These are phyloP conservation scores for Waltergamsia citrina DNA, from an alignment of 2,329 filamentous ascomycete species.

Conservation along the genomic window DNA sequence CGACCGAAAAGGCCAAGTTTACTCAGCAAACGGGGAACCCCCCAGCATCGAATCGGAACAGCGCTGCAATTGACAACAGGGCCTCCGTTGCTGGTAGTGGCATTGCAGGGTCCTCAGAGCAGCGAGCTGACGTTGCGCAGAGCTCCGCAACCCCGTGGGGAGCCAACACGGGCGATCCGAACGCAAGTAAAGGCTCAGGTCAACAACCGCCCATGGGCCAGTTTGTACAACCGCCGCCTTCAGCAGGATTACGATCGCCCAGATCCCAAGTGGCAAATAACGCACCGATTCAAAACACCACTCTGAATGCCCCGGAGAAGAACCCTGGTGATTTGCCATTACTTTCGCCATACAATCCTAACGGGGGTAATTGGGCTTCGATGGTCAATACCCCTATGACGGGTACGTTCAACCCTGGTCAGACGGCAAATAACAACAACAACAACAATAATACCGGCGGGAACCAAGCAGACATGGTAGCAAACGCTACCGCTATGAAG, in stretches of 20 bases:
- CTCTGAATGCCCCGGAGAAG: slow-evolving; percentile 61
- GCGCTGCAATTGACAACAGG: slow-evolving; percentile 67
- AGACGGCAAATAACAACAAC: slow-evolving; percentile 19
- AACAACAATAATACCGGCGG: slow-evolving; percentile 38
- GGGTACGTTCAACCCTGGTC: slow-evolving; percentile 54
- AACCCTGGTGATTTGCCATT: slow-evolving; percentile 65
- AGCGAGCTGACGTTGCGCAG: slow-evolving; percentile 15
- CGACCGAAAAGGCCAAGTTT: slow-evolving; percentile 95
- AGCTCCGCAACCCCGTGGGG: slow-evolving; percentile 66
- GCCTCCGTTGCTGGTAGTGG: slow-evolving; percentile 65
- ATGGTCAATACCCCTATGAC: slow-evolving; percentile 98
- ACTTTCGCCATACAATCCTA: slow-evolving; percentile 71
- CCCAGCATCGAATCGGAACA: slow-evolving; percentile 88
- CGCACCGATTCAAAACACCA: slow-evolving; percentile 73
- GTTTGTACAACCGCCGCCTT: slow-evolving; percentile 74
- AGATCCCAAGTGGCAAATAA: slow-evolving; percentile 59
- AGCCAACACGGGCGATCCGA: slow-evolving; percentile 31
- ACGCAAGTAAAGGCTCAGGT: slow-evolving; percentile 63
- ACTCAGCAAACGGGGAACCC: slow-evolving; percentile 89
- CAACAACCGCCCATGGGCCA: slow-evolving; percentile 86
- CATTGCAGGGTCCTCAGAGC: slow-evolving; percentile 50
- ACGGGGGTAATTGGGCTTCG: slow-evolving; percentile 93
- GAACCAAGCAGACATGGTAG: slow-evolving; percentile 91
- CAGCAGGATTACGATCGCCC: slow-evolving; percentile 69
- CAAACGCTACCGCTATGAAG: slow-evolving; percentile 98